Evolutionary conservation across 768 basidiomycete genomes (phyloP).

Genomic region (Pleurotus sapidus): DNA sequence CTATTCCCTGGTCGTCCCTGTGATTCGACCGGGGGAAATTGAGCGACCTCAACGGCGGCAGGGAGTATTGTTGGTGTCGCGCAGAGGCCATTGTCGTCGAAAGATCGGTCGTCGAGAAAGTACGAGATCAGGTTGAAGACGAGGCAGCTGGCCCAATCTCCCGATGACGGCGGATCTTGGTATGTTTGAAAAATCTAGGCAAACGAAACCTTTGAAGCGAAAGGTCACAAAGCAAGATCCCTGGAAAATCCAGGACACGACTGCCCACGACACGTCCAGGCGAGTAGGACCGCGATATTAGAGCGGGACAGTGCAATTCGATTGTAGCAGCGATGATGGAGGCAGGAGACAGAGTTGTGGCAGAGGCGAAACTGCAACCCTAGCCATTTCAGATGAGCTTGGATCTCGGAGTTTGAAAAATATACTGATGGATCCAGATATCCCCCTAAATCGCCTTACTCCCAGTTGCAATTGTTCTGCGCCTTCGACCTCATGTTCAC

Average conservation of each 20-base stretch:
- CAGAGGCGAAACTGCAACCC: slow-evolving; percentile 1
- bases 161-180: slow-evolving; percentile 67
- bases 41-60: slow-evolving; percentile 25
- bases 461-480: neutral
- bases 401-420: slow-evolving; percentile 9
- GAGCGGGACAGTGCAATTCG: neutral
- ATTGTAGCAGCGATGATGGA: slow-evolving; percentile 8
- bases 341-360: slow-evolving; percentile 6
- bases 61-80: neutral
- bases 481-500: neutral
- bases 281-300: neutral
- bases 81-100: neutral
- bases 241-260: too few species aligned
- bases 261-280: too few species aligned
- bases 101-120: slow-evolving; percentile 14
- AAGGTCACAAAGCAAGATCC: neutral
- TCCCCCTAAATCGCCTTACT: slow-evolving; percentile 1
- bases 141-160: slow-evolving; percentile 34
- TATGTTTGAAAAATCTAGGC: slow-evolving; percentile 4
- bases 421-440: slow-evolving; percentile 10
- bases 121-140: slow-evolving; percentile 35
- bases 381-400: slow-evolving; percentile 7
- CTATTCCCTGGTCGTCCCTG: neutral
- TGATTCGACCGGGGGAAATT: slow-evolving; percentile 39
- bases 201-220: neutral